These are phyloP conservation scores for Starmera dryadoides DNA, from an alignment of 805 yeast species.

Conservation along the genomic window DNA sequence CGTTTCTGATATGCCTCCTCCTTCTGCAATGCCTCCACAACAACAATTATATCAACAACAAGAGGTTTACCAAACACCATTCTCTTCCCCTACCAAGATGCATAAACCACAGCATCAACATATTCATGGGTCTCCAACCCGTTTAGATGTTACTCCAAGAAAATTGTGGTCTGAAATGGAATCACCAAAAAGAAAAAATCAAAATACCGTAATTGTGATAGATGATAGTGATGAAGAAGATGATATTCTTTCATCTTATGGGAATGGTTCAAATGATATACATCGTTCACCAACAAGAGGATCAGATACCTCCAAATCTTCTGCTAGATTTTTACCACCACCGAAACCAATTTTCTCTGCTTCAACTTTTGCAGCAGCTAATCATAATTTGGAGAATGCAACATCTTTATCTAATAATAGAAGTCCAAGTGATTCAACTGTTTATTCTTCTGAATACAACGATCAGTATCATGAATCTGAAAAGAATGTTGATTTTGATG, in stretches of 20 bases:
- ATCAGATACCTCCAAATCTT: slow-evolving; percentile 21
- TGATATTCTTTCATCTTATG: slow-evolving; percentile 6
- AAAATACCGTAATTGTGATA: slow-evolving; percentile 41
- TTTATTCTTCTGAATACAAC: slow-evolving; percentile 3
- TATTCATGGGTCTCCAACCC: slow-evolving; percentile 7
- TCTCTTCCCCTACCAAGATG: slow-evolving; percentile 31
- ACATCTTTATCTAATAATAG: slow-evolving; percentile 20
- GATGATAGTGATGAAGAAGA: slow-evolving; percentile 32
- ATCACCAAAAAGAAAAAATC: slow-evolving; percentile 59
- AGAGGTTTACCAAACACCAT: slow-evolving; percentile 16
- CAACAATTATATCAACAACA: slow-evolving; percentile 4
- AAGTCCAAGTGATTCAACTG: slow-evolving; percentile 24
- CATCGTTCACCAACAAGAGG: slow-evolving; percentile 31
- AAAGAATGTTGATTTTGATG: slow-evolving; percentile 19
- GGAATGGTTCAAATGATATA: slow-evolving; percentile 7
- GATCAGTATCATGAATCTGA: slow-evolving; percentile 10
- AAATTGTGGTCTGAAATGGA: slow-evolving; percentile 62
- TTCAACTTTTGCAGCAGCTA: slow-evolving; percentile 55
- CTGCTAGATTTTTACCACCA: slow-evolving; percentile 45
- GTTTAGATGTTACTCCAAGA: slow-evolving; percentile 43
- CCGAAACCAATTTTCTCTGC: slow-evolving; percentile 65
- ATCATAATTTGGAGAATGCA: slow-evolving; percentile 9
- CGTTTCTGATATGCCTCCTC: too few species aligned
- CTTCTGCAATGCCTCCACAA: too few species aligned
- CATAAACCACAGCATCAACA: slow-evolving; percentile 23